Base-by-base conservation (phyloP, 2,329 filamentous ascomycete species). In the Monilinia fructicola region DNA sequence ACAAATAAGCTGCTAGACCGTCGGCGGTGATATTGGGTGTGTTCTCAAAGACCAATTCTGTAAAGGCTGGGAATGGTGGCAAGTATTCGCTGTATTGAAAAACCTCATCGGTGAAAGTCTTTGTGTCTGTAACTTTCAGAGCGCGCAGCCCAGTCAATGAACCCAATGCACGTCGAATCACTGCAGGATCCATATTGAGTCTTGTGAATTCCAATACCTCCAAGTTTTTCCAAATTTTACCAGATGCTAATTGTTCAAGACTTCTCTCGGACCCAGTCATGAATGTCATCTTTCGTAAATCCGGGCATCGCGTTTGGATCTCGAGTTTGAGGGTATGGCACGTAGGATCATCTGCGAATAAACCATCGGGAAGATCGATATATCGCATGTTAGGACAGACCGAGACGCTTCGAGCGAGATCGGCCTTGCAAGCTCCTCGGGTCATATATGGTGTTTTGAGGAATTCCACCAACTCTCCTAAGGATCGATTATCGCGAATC, bases 371-470 rank as follows among this genome's bases (percentile, higher is more conserved):
- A 10, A 98, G 84, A 78, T 98, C 94, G 71, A 97, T 89, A 77
- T 95, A 97, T 76, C 87, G 89, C 54, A 98, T 81, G 74, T 94
- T 93, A 40, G 92, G 91, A 54, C 94, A 83, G 31, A 93, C 90
- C 48, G 92, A 92, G 58, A 97, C 90, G 35, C 91, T 92, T 61
- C 93, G 87, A 12, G 94, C 93, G 59, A 97, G 85, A 70, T 94
- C 91, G 64, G 90, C 85, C 76, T 95, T 92, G 76, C 86, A 90
- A 1, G 91, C 91, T 80, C 97, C 75, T 54, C 94, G 88, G 64
- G 94, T 89, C 94, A 97, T 97, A 78, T 97, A 97, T 9, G 94
- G 92, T 67, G 92, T 88, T 81, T 97, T 96, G 74, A 98, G 82
- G 73, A 89, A 93, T 74, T 89, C 81, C 6, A 97, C 91, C 53